Evolutionary conservation across 768 basidiomycete species (phyloP), one percentile per base, ranked within the genome.

Genomic region (Tulasnella sp.): DNA sequence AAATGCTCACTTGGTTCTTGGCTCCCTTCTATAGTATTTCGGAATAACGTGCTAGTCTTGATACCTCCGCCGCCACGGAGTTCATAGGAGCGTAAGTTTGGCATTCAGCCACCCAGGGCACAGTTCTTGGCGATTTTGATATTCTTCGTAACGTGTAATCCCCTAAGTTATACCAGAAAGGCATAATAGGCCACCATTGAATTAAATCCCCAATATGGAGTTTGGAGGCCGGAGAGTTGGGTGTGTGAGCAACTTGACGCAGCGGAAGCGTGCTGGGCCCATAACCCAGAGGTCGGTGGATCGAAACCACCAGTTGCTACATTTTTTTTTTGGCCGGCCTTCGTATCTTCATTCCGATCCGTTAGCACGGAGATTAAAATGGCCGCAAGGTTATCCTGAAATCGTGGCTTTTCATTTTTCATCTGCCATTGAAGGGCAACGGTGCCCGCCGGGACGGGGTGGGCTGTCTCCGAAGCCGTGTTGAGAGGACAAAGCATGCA

Each of bases 211-310:
- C 36, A 17, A 9, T 39, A 39, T 39, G 17, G 36, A 39, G 9
- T 39, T 11, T 39, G 17, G 36, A 39, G 17, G 36, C 9, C 9
- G 36, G 11, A 39, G 9, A 39, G 36, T 11, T 39, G 9, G n/a
- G 9, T 39, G n/a, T 43, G 17, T 6, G 42, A 57, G 55, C 55
- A 57, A 46, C 55, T 57, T 57, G 55, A 57, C 55, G 55, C 55
- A 57, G 55, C 55, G 55, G 55, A 57, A 57, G 55, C 55, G 55
- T 57, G 55, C 55, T 57, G 55, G 55, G 55, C 55, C 46, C 55
- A 57, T 57, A 57, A 57, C 55, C 55, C 55, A 57, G 55, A 45
- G 55, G 55, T 57, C 55, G 55, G 55, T 57, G 41, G 55, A 57
- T 57, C 55, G 55, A 57, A 57, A 57, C 55, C 41, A 57, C 55